Percentiles rank a stretch among this genome's conserved stretches.
These are phyloP conservation scores for Mycena filopes DNA, from an alignment of 768 basidiomycete species.

Conservation along the genomic window DNA sequence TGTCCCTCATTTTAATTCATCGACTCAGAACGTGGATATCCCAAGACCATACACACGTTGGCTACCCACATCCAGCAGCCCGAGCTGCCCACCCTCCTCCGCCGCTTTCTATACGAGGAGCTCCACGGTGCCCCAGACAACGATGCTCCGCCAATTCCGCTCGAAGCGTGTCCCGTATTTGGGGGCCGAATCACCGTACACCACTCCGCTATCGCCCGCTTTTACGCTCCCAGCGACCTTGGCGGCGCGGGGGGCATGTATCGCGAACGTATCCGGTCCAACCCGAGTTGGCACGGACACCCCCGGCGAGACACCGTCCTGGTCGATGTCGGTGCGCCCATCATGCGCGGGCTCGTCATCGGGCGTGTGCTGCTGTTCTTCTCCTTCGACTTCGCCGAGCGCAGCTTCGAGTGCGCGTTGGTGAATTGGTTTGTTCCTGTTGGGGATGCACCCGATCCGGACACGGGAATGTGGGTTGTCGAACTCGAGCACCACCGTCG, in stretches of 20 bases:
- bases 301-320: not conserved
- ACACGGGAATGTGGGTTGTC: no score
- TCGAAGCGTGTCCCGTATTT: not conserved
- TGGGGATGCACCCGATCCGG: not conserved
- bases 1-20: not conserved
- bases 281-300: not conserved
- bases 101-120: conserved; percentile 3
- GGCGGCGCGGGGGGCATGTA: conserved; percentile 6
- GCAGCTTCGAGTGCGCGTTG: not conserved
- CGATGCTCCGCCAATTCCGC: not conserved
- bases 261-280: conserved; percentile 22
- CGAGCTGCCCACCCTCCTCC: conserved; percentile 4
- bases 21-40: not conserved
- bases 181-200: not conserved
- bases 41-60: conserved; percentile 4
- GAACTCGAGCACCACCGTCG: not conserved
- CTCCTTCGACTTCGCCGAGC: not conserved
- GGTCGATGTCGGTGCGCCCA: not conserved
- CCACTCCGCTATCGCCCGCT: conserved; percentile 7
- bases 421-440: not conserved
- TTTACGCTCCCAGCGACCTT: no score
- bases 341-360: not conserved
- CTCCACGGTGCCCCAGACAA: not conserved
- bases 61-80: conserved; percentile 35
- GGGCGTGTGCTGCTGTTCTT: not conserved